Percentiles rank a stretch among this genome's conserved stretches.
phyloP scores from a whole-genome alignment of 2,329 filamentous ascomycete genomes.

The Pseudogymnoascus sp. region DNA sequence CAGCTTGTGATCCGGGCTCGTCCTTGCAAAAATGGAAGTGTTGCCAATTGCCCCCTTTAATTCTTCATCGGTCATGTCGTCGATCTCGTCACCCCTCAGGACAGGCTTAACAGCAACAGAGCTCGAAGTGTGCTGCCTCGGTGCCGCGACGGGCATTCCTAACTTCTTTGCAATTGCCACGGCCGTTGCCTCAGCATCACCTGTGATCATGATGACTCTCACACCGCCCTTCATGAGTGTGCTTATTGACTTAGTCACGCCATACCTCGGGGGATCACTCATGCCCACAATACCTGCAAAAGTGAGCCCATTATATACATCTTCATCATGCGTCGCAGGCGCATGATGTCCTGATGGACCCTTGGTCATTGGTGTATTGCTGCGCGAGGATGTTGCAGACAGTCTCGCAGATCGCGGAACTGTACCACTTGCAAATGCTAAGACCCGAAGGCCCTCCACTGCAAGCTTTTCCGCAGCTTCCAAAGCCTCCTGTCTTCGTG shows the following conservation, averaged over 20 bases:
- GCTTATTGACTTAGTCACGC: constrained; percentile 81
- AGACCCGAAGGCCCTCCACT: constrained; percentile 75
- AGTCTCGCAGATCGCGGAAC: constrained; percentile 40
- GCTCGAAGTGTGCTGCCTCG: constrained; percentile 42
- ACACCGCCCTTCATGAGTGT: constrained; percentile 89
- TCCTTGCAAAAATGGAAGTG: constrained; percentile 91
- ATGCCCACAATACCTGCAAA: constrained; percentile 94
- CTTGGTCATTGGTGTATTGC: constrained; percentile 40
- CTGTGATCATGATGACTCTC: constrained; percentile 98
- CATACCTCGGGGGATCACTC: constrained; percentile 89
- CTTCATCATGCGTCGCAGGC: constrained; percentile 46
- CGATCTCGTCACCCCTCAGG: constrained; percentile 83
- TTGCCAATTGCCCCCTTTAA: constrained; percentile 76
- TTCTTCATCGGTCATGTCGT: constrained; percentile 78
- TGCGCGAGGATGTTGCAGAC: constrained; percentile 33
- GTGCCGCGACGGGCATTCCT: constrained; percentile 72
- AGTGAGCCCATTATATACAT: constrained; percentile 71
- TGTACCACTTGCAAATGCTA: constrained; percentile 85
- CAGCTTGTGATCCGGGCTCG: constrained; percentile 94
- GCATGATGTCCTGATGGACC: constrained; percentile 18
- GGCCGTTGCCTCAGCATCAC: constrained; percentile 90
- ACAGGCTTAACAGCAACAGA: constrained; percentile 61
- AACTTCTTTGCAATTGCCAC: constrained; percentile 88
- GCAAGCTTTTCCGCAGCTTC: constrained; percentile 82
- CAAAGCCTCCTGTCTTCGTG: constrained; percentile 63